phyloP scores from a whole-genome alignment of 139 green algal genomes.

The Picochlorum sp. region DNA sequence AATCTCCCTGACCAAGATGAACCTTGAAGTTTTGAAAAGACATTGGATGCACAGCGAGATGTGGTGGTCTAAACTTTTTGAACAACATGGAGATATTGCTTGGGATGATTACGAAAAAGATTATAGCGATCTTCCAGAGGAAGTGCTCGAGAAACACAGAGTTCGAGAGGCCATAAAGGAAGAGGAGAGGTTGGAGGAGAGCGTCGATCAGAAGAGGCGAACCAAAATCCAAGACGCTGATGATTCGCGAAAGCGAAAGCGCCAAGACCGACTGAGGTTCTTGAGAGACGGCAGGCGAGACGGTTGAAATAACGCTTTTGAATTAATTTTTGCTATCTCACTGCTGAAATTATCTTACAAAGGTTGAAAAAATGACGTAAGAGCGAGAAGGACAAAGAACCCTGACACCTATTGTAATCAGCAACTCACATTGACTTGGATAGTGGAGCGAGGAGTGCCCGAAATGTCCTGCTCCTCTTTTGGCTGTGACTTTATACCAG shows the following conservation, averaged over 20 bases:
- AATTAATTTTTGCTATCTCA: too few species aligned
- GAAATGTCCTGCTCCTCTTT: too few species aligned
- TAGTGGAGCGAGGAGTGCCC: too few species aligned
- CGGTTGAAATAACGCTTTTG: too few species aligned
- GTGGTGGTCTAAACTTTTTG: slow-evolving; percentile 63
- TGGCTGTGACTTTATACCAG: too few species aligned
- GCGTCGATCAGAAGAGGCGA: slow-evolving; percentile 5
- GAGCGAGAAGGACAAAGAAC: too few species aligned
- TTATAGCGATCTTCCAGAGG: slow-evolving; percentile 60
- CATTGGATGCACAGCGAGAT: slow-evolving; percentile 49
- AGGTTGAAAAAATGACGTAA: too few species aligned
- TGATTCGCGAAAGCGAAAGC: slow-evolving; percentile 23
- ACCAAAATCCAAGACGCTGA: slow-evolving; percentile 35
- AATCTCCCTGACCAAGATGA: slow-evolving; percentile 65
- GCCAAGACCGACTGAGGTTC: slow-evolving; percentile 34
- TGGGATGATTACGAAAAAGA: slow-evolving; percentile 79
- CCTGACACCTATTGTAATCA: not conserved
- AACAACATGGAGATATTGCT: slow-evolving; percentile 32
- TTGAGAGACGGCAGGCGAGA: slow-evolving; percentile 31
- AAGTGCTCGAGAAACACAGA: slow-evolving; percentile 31
- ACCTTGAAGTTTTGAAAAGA: slow-evolving; percentile 59
- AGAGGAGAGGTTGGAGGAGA: slow-evolving; percentile 6
- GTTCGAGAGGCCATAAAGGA: slow-evolving; percentile 14
- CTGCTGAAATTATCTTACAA: too few species aligned
- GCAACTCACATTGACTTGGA: not conserved